These are phyloP conservation scores for Phallus indusiatus DNA, from an alignment of 768 basidiomycete species.

Conservation along the genomic window DNA sequence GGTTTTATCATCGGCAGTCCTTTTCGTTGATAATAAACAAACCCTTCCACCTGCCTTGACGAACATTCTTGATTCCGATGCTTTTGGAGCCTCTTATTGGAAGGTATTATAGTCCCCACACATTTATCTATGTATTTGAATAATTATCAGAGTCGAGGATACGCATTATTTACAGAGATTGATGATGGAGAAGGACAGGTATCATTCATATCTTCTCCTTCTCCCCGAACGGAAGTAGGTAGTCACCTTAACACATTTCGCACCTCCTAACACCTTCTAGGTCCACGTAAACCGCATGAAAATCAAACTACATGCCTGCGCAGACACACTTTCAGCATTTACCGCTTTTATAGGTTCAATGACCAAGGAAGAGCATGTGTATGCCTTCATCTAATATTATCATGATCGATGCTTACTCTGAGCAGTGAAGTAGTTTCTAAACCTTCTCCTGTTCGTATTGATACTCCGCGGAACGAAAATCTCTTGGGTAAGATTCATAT, in stretches of 20 bases:
- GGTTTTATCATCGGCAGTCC: constrained; percentile 39
- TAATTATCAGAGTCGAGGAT: constrained; percentile 43
- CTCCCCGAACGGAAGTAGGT: background rate
- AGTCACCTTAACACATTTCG: constrained; percentile 5
- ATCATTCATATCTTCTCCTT: constrained; percentile 14
- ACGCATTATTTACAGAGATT: constrained; percentile 58
- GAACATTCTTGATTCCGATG: constrained; percentile 11
- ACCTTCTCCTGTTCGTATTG: background rate
- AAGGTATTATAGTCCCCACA: constrained; percentile 34
- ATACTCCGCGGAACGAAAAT: background rate
- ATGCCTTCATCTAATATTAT: constrained; percentile 21
- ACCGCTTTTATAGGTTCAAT: constrained; percentile 47
- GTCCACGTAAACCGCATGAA: constrained; percentile 24
- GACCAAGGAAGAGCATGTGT: constrained; percentile 22
- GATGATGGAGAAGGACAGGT: constrained; percentile 39
- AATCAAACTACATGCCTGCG: constrained; percentile 61
- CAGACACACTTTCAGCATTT: constrained; percentile 61
- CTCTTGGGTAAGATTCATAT: constrained; percentile 26
- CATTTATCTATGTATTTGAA: constrained; percentile 6
- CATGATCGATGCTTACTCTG: background rate
- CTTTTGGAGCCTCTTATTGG: constrained; percentile 45
- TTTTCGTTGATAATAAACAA: constrained; percentile 46
- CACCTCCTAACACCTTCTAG: background rate
- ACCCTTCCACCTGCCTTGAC: constrained; percentile 11
- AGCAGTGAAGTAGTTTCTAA: background rate